Conservation (phyloP, 2,329 filamentous ascomycete species). For the Pezicula neosporulosa region DNA sequence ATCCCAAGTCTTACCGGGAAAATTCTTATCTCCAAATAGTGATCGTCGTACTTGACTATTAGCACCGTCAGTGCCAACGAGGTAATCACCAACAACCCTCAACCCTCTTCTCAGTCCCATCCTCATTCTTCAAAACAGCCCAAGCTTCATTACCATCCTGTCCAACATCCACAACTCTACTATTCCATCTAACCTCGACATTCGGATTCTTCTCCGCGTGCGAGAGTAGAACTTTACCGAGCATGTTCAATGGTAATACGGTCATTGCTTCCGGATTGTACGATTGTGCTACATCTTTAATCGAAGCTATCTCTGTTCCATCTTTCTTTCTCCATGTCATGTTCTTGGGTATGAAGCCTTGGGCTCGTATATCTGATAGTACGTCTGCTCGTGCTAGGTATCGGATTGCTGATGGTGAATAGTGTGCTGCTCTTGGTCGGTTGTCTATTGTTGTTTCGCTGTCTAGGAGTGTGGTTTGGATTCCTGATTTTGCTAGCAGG, state of each 20-base stretch:
- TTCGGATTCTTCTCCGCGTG: constrained; percentile 31
- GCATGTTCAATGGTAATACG: constrained; percentile 38
- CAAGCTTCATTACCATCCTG: constrained; percentile 46
- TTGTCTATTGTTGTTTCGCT: constrained; percentile 49
- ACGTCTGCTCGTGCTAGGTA: constrained; percentile 58
- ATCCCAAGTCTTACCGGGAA: constrained; percentile 57
- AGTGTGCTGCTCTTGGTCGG: constrained; percentile 60
- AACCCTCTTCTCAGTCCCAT: constrained; percentile 29
- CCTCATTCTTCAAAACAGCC: constrained; percentile 33
- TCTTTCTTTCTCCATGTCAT: constrained; percentile 42
- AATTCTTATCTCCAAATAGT: constrained; percentile 48
- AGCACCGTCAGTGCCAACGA: constrained; percentile 54
- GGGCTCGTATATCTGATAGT: constrained; percentile 43
- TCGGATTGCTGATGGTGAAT: constrained; percentile 53
- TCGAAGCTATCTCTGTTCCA: constrained; percentile 29
- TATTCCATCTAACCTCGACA: constrained; percentile 40
- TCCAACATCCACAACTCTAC: constrained; percentile 42
- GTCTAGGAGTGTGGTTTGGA: constrained; percentile 53
- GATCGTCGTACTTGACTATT: constrained; percentile 43
- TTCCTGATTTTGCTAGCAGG: constrained; percentile 45
- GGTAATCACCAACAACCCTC: constrained; percentile 45
- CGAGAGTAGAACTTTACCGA: constrained; percentile 37
- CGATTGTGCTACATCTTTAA: constrained; percentile 21
- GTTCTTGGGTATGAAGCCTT: constrained; percentile 37
- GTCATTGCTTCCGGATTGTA: constrained; percentile 35